A percentile compares a stretch with the other conserved stretches of the same genome.
These are phyloP conservation scores for Lasiosphaeria ovina DNA, from an alignment of 495 filamentous ascomycete genomes.

Conservation along the genomic window DNA sequence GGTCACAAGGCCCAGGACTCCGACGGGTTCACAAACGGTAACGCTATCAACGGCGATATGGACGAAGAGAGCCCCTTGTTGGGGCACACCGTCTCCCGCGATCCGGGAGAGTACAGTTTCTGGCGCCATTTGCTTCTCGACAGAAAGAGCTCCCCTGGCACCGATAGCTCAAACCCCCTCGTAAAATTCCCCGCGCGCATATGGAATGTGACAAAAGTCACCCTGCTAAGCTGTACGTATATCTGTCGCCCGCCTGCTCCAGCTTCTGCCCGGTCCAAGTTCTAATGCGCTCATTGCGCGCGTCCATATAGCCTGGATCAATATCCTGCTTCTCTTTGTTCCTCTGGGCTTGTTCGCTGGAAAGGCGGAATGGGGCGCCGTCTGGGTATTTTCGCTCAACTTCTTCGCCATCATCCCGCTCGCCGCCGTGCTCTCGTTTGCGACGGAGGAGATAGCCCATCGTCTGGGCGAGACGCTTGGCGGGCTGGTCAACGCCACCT, in stretches of 20 bases:
- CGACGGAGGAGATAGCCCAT: constrained; percentile 85
- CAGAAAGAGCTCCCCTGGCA: constrained; percentile 44
- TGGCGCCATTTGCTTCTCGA: constrained; percentile 46
- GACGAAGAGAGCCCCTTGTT: constrained; percentile 15
- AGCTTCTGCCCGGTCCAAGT: not conserved
- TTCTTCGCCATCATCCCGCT: constrained; percentile 95
- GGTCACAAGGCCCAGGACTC: constrained; percentile 6
- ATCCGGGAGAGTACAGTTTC: constrained; percentile 14
- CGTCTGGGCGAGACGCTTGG: constrained; percentile 87
- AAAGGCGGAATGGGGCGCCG: constrained; percentile 66
- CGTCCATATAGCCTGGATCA: constrained; percentile 62
- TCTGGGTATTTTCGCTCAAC: constrained; percentile 81
- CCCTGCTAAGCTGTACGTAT: constrained; percentile 54
- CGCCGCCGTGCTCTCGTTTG: constrained; percentile 88
- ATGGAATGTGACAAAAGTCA: constrained; percentile 52
- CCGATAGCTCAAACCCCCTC: constrained; percentile 48
- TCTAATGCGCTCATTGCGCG: constrained; percentile 12
- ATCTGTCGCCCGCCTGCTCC: not conserved
- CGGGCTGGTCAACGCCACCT: constrained; percentile 91
- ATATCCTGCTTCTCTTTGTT: constrained; percentile 84
- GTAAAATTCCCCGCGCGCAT: constrained; percentile 55
- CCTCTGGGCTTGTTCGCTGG: constrained; percentile 85
- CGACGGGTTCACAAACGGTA: constrained; percentile 2
- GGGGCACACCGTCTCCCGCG: constrained; percentile 5
- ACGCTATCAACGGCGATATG: constrained; percentile 1